Conservation (phyloP, 352 stramenopile genomes). For the Globisporangium nodosum region DNA sequence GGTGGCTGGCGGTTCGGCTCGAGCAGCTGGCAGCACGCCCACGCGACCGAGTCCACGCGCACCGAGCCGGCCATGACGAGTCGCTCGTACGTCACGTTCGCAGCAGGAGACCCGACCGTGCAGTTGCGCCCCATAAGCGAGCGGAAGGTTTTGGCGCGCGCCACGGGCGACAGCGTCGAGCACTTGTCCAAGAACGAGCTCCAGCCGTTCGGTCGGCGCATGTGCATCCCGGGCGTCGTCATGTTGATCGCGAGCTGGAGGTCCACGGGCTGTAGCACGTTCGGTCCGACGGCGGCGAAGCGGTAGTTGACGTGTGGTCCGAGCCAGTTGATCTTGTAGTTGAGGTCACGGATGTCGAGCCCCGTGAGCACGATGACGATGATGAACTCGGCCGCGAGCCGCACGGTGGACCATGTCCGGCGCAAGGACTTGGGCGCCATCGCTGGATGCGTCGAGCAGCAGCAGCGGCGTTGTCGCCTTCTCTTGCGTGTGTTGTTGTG, state of each 20-base stretch:
- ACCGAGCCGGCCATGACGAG: constrained; percentile 39
- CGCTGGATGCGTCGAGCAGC: too few relatives aligned
- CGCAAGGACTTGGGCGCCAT: neutral
- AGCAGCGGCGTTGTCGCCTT: too few relatives aligned
- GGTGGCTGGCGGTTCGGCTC: constrained; percentile 36
- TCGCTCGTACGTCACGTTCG: constrained; percentile 16
- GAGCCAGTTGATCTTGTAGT: constrained; percentile 54
- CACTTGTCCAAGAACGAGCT: constrained; percentile 45
- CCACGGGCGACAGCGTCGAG: constrained; percentile 18
- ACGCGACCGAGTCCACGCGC: constrained; percentile 47
- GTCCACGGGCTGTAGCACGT: constrained; percentile 2
- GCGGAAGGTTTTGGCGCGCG: constrained; percentile 14
- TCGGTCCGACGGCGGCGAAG: constrained; percentile 25
- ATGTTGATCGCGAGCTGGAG: constrained; percentile 13
- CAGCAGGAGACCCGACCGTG: constrained; percentile 19
- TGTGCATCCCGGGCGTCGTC: constrained; percentile 1
- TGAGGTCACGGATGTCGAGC: constrained; percentile 49
- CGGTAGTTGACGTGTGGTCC: constrained; percentile 30
- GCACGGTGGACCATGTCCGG: neutral
- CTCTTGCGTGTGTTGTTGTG: too few relatives aligned
- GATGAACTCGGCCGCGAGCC: constrained; percentile 22
- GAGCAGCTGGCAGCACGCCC: constrained; percentile 42
- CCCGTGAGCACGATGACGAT: constrained; percentile 25
- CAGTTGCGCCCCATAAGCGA: constrained; percentile 41
- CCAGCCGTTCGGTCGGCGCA: constrained; percentile 26